These are phyloP conservation scores for Fusarium abutilonis DNA, from an alignment of 2,329 filamentous ascomycete species.

Conservation along the genomic window DNA sequence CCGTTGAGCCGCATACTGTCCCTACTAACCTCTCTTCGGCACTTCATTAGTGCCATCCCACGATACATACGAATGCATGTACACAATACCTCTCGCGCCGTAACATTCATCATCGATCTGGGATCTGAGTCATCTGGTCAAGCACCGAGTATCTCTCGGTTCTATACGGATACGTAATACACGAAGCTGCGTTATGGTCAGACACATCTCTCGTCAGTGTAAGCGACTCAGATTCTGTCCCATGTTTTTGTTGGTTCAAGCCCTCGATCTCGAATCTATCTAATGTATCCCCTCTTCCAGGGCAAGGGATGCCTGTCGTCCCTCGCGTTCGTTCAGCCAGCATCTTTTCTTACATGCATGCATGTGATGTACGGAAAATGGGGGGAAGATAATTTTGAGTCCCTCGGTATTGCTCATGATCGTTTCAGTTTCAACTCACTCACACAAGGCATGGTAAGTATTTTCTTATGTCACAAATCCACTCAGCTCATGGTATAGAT, in stretches of 20 bases:
- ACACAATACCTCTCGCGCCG: background rate
- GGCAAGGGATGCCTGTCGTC: constrained; percentile 16
- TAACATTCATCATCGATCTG: constrained; percentile 4
- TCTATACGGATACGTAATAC: background rate
- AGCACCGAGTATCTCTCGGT: constrained; percentile 17
- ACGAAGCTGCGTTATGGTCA: constrained; percentile 1
- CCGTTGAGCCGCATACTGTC: constrained; percentile 22
- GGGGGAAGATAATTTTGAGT: background rate
- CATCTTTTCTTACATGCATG: background rate
- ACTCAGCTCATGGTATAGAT: background rate
- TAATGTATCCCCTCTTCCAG: constrained; percentile 14
- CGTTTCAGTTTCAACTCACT: background rate
- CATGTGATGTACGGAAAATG: background rate
- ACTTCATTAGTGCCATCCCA: constrained; percentile 24
- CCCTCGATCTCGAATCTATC: constrained; percentile 18
- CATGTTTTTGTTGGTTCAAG: constrained; percentile 8
- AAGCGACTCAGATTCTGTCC: constrained; percentile 17
- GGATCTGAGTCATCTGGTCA: constrained; percentile 13
- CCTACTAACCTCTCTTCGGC: constrained; percentile 4
- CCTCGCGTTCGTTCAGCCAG: constrained; percentile 34
- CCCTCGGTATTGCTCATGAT: background rate
- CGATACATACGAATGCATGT: too few species aligned
- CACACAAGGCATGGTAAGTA: background rate
- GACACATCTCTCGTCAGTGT: constrained; percentile 16
- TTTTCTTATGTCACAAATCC: background rate